Base-by-base conservation (phyloP, 495 filamentous ascomycete species). In the Penicillium lividum region DNA sequence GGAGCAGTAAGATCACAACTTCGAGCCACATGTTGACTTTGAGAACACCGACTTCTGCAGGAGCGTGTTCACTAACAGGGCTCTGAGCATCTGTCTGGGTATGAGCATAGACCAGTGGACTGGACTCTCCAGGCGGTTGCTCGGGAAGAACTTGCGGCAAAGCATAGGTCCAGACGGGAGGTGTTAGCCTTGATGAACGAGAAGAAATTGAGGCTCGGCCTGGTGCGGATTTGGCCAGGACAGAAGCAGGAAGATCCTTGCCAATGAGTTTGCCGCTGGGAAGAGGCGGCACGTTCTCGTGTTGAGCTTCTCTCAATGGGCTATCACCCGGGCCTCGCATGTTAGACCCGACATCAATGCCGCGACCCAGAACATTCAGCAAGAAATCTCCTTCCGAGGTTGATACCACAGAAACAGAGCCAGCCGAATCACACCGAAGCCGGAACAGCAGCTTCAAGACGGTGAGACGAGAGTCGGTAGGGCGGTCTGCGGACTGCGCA, bases 361-460 rank as follows among this genome's bases (percentile, higher is more conserved):
- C 92, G 33, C 91, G 85, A 61, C 83, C 87, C 7, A 96, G 72
- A 7, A 86, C 80, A 29, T 82, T 83, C 40, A 93, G 89, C 10
- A 96, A 72, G 47, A 81, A 82, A 61, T 88, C 85, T 43, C 82
- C 85, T 61, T 95, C 91, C 0, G 83, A 81, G 7, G 80, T 78
- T 7, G 81, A 70, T 2, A 84, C 80, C 29, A 97, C 73, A 43
- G 86, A 87, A 4, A 97, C 80, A 34, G 84, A 82, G 47, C 91
- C 81, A 15, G 86, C 82, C 31, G 85, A 89, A 67, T 97, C 90
- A 29, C 90, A 90, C 50, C 93, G 83, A 18, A 98, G 74, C 22
- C 93, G 85, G 66, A 94, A 92, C 7, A 98, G 77, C 45, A 97
- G 73, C 64, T 91, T 95, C 76, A 97, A 83, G 4, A 88, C 88